phyloP scores from a whole-genome alignment of 2,329 filamentous ascomycete species.

The Pseudocercospora musae region DNA sequence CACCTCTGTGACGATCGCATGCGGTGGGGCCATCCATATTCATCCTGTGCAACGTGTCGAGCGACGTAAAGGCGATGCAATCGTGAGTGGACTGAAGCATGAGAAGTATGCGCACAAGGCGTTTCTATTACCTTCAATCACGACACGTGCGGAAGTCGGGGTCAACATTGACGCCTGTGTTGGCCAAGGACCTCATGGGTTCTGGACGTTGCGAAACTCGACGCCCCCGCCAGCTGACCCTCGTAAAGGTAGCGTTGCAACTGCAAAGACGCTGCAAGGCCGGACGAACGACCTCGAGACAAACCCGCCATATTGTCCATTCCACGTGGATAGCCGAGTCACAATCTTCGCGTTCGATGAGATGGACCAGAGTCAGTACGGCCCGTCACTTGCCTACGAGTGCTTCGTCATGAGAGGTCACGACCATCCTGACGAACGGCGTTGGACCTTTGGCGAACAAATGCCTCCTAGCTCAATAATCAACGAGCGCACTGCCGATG shows the following conservation, averaged over 20 bases:
- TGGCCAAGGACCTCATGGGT: conserved; percentile 34
- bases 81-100: conserved; percentile 47
- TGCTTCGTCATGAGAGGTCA: conserved; percentile 26
- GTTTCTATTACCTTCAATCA: conserved; percentile 27
- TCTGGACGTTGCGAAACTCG: conserved; percentile 39
- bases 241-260: background rate
- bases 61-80: conserved; percentile 41
- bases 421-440: conserved; percentile 18
- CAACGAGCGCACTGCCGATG: conserved; percentile 25
- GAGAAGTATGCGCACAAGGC: conserved; percentile 28
- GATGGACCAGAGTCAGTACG: conserved; percentile 18
- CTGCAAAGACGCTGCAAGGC: background rate
- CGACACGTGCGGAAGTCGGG: conserved; percentile 10
- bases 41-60: conserved; percentile 58
- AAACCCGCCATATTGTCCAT: conserved; percentile 91
- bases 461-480: conserved; percentile 30
- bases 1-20: conserved; percentile 62
- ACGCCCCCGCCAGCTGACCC: conserved; percentile 6
- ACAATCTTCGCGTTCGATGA: conserved; percentile 65
- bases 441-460: conserved; percentile 33
- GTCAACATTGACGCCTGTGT: conserved; percentile 23
- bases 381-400: conserved; percentile 7
- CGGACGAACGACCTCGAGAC: conserved; percentile 59
- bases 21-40: conserved; percentile 63
- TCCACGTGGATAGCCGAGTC: conserved; percentile 86